phyloP scores from a whole-genome alignment of 140 eudicot genomes.

The Anethum foeniculum region DNA sequence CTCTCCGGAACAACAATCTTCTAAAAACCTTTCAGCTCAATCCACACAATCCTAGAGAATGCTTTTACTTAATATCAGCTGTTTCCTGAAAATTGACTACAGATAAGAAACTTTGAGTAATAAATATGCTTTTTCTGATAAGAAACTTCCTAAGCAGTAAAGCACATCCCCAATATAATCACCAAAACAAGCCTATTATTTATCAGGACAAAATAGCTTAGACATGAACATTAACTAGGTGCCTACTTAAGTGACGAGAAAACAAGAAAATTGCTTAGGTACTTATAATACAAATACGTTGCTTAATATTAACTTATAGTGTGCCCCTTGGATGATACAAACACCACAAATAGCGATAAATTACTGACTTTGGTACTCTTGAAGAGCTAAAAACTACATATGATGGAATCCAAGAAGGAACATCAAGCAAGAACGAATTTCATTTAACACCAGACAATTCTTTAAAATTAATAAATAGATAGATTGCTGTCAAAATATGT shows the following conservation, averaged over 20 bases:
- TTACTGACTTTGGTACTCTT: too few relatives aligned
- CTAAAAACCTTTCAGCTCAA: neutral
- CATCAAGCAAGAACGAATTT: neutral
- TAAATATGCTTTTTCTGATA: neutral
- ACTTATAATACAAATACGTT: too few relatives aligned
- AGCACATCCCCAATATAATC: neutral
- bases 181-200: neutral
- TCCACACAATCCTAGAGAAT: neutral
- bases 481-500: neutral
- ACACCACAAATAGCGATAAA: neutral
- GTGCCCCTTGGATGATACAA: neutral
- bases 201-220: neutral
- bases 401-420: neutral
- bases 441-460: neutral
- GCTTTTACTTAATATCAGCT: neutral
- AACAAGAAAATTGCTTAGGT: neutral
- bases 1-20: neutral
- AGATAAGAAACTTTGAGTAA: neutral
- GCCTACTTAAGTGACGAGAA: neutral
- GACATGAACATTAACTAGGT: neutral
- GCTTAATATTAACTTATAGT: neutral
- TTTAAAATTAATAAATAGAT: too few relatives aligned
- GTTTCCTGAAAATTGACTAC: neutral
- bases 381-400: too few relatives aligned
- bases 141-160: neutral